Percentiles rank a stretch among this genome's conserved stretches.
Evolutionary conservation across 768 basidiomycete genomes (phyloP).

Genomic region (Termitomyces sp.): DNA sequence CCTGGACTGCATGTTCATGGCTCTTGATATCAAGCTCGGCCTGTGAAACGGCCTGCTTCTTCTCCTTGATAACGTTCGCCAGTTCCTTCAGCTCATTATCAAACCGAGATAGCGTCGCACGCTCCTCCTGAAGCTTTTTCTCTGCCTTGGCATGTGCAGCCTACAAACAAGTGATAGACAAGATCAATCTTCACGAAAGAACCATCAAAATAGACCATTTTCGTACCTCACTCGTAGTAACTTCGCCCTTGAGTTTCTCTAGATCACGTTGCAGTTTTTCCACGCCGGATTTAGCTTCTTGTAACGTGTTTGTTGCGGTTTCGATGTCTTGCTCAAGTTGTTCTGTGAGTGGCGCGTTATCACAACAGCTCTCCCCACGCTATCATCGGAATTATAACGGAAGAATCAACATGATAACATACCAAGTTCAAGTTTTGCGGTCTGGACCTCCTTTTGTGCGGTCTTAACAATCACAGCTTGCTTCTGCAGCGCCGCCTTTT

Average conservation of each 20-base stretch:
- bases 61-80: slow-evolving; percentile 74
- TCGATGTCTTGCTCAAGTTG: slow-evolving; percentile 76
- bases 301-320: slow-evolving; percentile 34
- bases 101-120: slow-evolving; percentile 81
- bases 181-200: neutral
- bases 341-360: slow-evolving; percentile 42
- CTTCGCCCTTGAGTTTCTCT: slow-evolving; percentile 45
- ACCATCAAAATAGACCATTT: neutral
- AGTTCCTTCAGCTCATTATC: slow-evolving; percentile 85
- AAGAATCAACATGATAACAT: slow-evolving; percentile 16
- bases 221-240: slow-evolving; percentile 39
- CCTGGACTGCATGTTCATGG: slow-evolving; percentile 64
- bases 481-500: slow-evolving; percentile 78
- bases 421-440: slow-evolving; percentile 86
- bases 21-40: slow-evolving; percentile 60
- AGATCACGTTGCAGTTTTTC: slow-evolving; percentile 59
- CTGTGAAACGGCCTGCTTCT: slow-evolving; percentile 66
- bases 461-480: slow-evolving; percentile 78
- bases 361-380: neutral
- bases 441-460: slow-evolving; percentile 86
- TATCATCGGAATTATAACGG: neutral
- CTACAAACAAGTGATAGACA: slow-evolving; percentile 25
- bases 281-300: slow-evolving; percentile 39
- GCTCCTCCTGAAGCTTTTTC: slow-evolving; percentile 73
- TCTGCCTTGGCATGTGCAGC: slow-evolving; percentile 59